phyloP scores from a whole-genome alignment of 305 asterid species.

The Ilex paraguariensis region DNA sequence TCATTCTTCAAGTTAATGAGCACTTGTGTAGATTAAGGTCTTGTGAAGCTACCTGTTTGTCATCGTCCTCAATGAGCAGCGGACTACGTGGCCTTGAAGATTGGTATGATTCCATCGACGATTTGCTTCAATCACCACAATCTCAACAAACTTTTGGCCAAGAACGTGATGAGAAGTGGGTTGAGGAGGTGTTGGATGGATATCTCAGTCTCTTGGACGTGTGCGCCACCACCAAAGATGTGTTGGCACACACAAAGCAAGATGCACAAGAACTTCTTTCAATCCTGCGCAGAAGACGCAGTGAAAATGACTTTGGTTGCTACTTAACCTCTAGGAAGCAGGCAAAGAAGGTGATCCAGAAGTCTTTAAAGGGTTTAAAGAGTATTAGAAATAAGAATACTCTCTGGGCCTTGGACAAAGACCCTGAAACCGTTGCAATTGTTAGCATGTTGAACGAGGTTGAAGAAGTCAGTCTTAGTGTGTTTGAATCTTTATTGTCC shows the following conservation, averaged over 20 bases:
- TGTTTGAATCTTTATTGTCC: slow-evolving; percentile 20
- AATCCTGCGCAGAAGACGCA: slow-evolving; percentile 24
- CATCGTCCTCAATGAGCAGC: slow-evolving; percentile 12
- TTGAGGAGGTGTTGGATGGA: slow-evolving; percentile 19
- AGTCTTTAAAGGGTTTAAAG: slow-evolving; percentile 10
- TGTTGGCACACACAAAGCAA: slow-evolving; percentile 15
- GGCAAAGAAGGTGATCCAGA: slow-evolving; percentile 17
- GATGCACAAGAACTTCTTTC: slow-evolving; percentile 22
- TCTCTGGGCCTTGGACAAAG: slow-evolving; percentile 4
- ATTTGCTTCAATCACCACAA: slow-evolving; percentile 12
- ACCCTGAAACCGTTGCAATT: slow-evolving; percentile 7
- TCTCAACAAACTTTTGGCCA: slow-evolving; percentile 10
- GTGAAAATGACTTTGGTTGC: slow-evolving; percentile 8
- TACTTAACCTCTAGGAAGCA: slow-evolving; percentile 13
- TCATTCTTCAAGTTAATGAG: slow-evolving; percentile 17
- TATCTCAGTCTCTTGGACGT: slow-evolving; percentile 21
- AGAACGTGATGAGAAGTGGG: slow-evolving; percentile 14
- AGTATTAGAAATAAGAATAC: neutral
- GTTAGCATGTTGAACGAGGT: slow-evolving; percentile 22
- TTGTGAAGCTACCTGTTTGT: slow-evolving; percentile 1
- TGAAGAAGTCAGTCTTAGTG: slow-evolving; percentile 9
- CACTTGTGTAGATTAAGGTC: slow-evolving; percentile 11
- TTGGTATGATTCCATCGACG: slow-evolving; percentile 16
- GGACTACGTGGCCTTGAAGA: slow-evolving; percentile 13
- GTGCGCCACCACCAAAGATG: slow-evolving; percentile 19